phyloP scores from a whole-genome alignment of 2,329 filamentous ascomycete genomes.

The Clonostachys solani region DNA sequence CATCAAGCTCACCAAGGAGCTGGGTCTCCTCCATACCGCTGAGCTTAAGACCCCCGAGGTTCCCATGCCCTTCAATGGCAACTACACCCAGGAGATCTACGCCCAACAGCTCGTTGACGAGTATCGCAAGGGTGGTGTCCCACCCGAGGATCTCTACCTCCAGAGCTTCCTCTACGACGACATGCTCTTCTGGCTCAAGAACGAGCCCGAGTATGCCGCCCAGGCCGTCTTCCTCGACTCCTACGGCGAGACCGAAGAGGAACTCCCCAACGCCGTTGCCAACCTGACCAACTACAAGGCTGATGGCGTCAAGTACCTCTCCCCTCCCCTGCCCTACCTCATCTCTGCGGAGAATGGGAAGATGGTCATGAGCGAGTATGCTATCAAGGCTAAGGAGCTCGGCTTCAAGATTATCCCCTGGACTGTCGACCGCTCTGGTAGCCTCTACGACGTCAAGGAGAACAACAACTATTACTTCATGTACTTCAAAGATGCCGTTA shows the following conservation, averaged over 20 bases:
- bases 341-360: conserved; percentile 45
- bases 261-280: conserved; percentile 48
- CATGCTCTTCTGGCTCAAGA: conserved; percentile 62
- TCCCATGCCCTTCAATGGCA: conserved; percentile 62
- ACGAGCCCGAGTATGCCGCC: conserved; percentile 53
- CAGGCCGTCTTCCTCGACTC: conserved; percentile 65
- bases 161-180: conserved; percentile 65
- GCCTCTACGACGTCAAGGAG: conserved; percentile 42
- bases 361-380: conserved; percentile 62
- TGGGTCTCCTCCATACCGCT: conserved; percentile 59
- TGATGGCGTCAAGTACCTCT: conserved; percentile 57
- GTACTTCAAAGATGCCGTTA: conserved; percentile 47
- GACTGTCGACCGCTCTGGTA: conserved; percentile 63
- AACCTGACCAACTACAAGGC: conserved; percentile 51
- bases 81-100: conserved; percentile 62
- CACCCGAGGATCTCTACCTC: conserved; percentile 49
- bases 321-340: conserved; percentile 60
- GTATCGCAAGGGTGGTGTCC: conserved; percentile 48
- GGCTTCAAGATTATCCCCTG: conserved; percentile 64
- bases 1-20: conserved; percentile 52
- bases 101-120: conserved; percentile 62
- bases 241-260: conserved; percentile 47
- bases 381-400: conserved; percentile 52
- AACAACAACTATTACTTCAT: conserved; percentile 51
- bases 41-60: conserved; percentile 66